These are phyloP conservation scores for Aspergillus costaricaensis DNA, from an alignment of 2,329 filamentous ascomycete species.

Conservation along the genomic window DNA sequence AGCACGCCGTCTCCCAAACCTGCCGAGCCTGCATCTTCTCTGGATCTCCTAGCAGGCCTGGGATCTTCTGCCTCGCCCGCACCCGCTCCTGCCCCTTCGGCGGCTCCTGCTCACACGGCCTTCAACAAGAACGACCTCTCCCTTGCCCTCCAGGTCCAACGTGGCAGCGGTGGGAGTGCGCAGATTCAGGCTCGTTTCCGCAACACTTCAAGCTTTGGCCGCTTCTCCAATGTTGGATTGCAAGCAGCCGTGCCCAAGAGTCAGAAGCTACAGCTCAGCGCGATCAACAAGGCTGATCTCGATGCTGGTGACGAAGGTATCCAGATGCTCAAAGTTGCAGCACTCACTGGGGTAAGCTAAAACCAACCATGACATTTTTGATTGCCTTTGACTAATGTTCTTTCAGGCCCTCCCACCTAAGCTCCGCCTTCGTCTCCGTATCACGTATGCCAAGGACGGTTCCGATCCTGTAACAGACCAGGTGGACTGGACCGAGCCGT, in stretches of 20 bases:
- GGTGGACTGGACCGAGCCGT: conserved; percentile 92
- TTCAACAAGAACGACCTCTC: conserved; percentile 85
- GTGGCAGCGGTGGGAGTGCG: conserved; percentile 68
- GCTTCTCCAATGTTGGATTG: conserved; percentile 73
- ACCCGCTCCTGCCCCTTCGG: conserved; percentile 47
- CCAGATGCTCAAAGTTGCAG: conserved; percentile 84
- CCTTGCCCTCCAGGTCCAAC: conserved; percentile 79
- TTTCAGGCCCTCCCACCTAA: conserved; percentile 67
- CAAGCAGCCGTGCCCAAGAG: conserved; percentile 96
- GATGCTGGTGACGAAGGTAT: conserved; percentile 78
- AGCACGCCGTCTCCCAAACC: conserved; percentile 52
- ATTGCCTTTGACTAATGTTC: conserved; percentile 23
- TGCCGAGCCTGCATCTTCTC: conserved; percentile 47
- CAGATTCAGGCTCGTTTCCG: conserved; percentile 83
- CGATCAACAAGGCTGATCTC: conserved; percentile 79
- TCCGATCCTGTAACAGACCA: conserved; percentile 78
- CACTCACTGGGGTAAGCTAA: conserved; percentile 83
- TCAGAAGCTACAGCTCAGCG: conserved; percentile 88
- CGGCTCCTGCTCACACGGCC: conserved; percentile 62
- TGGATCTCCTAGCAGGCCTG: conserved; percentile 44
- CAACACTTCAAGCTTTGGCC: conserved; percentile 68
- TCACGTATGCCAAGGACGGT: conserved; percentile 73
- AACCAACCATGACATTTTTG: conserved; percentile 1
- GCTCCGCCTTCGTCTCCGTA: conserved; percentile 79
- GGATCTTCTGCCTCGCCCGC: conserved; percentile 53